These are phyloP conservation scores for Xerocomellus amylosporus DNA, from an alignment of 768 basidiomycete species.

Conservation along the genomic window DNA sequence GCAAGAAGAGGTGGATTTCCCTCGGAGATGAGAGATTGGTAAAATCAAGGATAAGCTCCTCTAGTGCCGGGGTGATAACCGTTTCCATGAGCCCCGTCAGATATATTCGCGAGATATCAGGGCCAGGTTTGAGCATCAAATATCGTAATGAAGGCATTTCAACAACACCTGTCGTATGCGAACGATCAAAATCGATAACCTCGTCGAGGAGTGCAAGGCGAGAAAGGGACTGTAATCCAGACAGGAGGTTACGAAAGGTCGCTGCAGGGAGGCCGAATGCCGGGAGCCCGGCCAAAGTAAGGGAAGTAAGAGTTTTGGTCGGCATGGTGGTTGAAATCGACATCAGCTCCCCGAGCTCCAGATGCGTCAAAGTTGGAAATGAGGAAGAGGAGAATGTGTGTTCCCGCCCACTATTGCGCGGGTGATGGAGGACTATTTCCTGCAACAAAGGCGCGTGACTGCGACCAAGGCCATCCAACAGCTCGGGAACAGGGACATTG, in stretches of 20 bases:
- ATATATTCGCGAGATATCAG: constrained; percentile 29
- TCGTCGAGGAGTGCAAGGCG: constrained; percentile 26
- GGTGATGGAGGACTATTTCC: constrained; percentile 26
- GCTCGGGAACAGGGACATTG: constrained; percentile 22
- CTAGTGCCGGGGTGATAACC: constrained; percentile 23
- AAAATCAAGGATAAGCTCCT: constrained; percentile 28
- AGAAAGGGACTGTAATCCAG: constrained; percentile 21
- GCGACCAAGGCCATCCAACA: constrained; percentile 22
- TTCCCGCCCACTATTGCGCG: constrained; percentile 7
- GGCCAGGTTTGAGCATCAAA: constrained; percentile 24
- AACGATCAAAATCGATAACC: constrained; percentile 27
- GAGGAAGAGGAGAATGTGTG: constrained; percentile 16
- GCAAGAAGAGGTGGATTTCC: constrained; percentile 30
- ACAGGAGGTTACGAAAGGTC: constrained; percentile 23
- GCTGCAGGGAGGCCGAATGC: constrained; percentile 20
- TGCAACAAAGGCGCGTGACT: constrained; percentile 26
- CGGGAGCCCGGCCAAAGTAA: constrained; percentile 25
- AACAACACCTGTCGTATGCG: constrained; percentile 3
- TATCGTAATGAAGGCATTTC: constrained; percentile 21
- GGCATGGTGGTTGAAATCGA: constrained; percentile 18
- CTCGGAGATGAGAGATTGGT: constrained; percentile 23
- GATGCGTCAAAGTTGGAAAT: constrained; percentile 20
- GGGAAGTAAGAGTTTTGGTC: constrained; percentile 19
- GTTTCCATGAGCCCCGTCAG: constrained; percentile 24
- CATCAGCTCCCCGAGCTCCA: constrained; percentile 24